These are phyloP conservation scores for Hanseniaspora gamundiae DNA, from an alignment of 1,139 yeast genomes.

Conservation along the genomic window DNA sequence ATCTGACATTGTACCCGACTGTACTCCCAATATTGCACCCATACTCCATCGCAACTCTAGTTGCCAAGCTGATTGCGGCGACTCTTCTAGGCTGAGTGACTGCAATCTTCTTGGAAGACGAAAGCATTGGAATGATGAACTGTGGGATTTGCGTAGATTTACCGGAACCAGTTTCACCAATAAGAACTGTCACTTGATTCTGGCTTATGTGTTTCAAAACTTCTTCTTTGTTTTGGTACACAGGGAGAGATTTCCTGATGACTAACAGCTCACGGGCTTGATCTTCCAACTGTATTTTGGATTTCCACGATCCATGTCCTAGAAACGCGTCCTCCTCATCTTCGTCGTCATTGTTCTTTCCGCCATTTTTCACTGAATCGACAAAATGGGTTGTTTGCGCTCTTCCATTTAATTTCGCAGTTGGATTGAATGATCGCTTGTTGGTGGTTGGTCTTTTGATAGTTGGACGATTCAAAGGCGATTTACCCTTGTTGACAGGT, in stretches of 20 bases:
- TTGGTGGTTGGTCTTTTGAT: not conserved
- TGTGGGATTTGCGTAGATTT: constrained; percentile 97
- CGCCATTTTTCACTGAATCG: constrained; percentile 3
- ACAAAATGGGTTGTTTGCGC: too few relatives aligned
- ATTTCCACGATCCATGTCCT: constrained; percentile 10
- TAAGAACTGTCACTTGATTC: constrained; percentile 63
- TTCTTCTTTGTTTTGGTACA: constrained; percentile 57
- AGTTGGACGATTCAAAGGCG: not conserved
- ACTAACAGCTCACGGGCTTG: constrained; percentile 38
- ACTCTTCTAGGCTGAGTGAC: constrained; percentile 97
- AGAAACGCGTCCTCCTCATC: constrained; percentile 16
- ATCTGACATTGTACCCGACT: constrained; percentile 94
- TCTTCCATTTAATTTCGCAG: not conserved
- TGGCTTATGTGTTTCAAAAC: constrained; percentile 42
- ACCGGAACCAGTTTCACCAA: constrained; percentile 98
- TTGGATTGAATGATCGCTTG: not conserved
- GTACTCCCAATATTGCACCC: constrained; percentile 66
- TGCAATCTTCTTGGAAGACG: constrained; percentile 41
- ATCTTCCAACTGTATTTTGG: constrained; percentile 21
- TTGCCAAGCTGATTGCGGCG: constrained; percentile 90
- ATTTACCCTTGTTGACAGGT: not conserved
- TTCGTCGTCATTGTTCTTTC: constrained; percentile 11
- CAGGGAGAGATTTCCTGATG: constrained; percentile 54
- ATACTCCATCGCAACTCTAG: constrained; percentile 82
- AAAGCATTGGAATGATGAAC: constrained; percentile 41